These are phyloP conservation scores for Aphanomyces invadans DNA, from an alignment of 352 stramenopile species.

Conservation along the genomic window DNA sequence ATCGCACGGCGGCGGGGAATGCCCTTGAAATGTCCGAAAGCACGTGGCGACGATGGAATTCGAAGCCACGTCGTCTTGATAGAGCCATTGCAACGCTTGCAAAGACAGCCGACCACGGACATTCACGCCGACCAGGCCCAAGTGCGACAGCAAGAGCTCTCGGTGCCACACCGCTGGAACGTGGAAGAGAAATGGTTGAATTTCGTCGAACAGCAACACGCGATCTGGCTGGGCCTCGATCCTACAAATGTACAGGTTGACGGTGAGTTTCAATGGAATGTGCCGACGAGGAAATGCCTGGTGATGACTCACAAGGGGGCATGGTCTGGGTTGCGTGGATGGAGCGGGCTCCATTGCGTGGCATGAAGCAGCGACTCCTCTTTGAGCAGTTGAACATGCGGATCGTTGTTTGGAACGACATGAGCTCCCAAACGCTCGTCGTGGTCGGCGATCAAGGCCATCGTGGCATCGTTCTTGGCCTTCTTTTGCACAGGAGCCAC, in stretches of 20 bases:
- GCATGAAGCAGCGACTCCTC: conserved; percentile 34
- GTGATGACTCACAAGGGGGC: conserved; percentile 26
- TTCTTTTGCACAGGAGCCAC: conserved; percentile 29
- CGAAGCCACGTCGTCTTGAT: background rate
- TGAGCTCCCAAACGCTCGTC: conserved; percentile 55
- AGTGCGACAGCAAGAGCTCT: conserved; percentile 35
- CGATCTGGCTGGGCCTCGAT: conserved; percentile 61
- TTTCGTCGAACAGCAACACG: conserved; percentile 58
- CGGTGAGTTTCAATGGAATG: too few relatives aligned
- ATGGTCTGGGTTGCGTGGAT: conserved; percentile 37
- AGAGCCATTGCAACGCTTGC: background rate
- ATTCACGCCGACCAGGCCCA: conserved; percentile 31
- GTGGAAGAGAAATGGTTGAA: conserved; percentile 67
- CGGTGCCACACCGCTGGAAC: conserved; percentile 34
- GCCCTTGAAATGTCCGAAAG: background rate
- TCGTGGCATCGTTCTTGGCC: conserved; percentile 35
- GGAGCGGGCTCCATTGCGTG: conserved; percentile 51
- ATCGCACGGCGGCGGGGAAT: background rate
- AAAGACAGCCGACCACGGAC: background rate
- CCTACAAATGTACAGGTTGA: too few relatives aligned
- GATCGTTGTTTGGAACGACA: conserved; percentile 31
- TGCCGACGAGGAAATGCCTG: too few relatives aligned
- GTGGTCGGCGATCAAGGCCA: conserved; percentile 27
- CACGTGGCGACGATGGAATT: background rate
- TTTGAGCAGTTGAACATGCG: conserved; percentile 41